Conservation (phyloP, 2,329 filamentous ascomycete species). For the Ophiostoma perfectum region DNA sequence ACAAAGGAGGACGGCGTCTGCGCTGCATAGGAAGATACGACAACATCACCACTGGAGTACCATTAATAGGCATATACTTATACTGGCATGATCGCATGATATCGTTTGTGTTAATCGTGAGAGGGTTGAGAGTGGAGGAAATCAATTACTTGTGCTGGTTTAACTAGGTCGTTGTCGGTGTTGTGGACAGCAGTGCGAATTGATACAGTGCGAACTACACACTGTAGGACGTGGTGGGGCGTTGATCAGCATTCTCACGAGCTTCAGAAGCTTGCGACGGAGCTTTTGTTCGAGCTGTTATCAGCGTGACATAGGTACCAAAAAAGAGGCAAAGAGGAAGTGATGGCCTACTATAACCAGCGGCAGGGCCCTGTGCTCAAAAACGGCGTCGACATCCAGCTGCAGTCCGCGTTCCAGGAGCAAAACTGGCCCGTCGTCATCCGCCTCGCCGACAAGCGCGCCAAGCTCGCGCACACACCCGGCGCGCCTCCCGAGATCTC, state of each 20-base stretch:
- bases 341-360: slow-evolving; percentile 28
- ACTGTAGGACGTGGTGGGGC: slow-evolving; percentile 5
- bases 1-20: too few relatives aligned
- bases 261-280: background rate
- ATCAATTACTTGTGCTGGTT: background rate
- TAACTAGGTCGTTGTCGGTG: too few relatives aligned
- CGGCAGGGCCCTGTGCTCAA: slow-evolving; percentile 38
- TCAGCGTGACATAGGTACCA: background rate
- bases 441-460: slow-evolving; percentile 49
- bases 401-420: slow-evolving; percentile 51
- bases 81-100: too few relatives aligned
- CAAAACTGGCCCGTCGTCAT: slow-evolving; percentile 49
- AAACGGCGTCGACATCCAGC: slow-evolving; percentile 48
- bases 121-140: background rate
- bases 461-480: slow-evolving; percentile 32
- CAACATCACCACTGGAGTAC: too few relatives aligned
- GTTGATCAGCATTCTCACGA: slow-evolving; percentile 3
- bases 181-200: background rate
- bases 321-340: background rate
- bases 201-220: background rate
- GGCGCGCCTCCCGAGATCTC: slow-evolving; percentile 41
- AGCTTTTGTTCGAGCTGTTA: background rate
- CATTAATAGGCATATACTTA: too few relatives aligned
- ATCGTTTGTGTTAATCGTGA: too few relatives aligned
- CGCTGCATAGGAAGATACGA: too few relatives aligned